phyloP scores from a whole-genome alignment of 371 early-diverging fungal genomes.

The Zychaea mexicana region DNA sequence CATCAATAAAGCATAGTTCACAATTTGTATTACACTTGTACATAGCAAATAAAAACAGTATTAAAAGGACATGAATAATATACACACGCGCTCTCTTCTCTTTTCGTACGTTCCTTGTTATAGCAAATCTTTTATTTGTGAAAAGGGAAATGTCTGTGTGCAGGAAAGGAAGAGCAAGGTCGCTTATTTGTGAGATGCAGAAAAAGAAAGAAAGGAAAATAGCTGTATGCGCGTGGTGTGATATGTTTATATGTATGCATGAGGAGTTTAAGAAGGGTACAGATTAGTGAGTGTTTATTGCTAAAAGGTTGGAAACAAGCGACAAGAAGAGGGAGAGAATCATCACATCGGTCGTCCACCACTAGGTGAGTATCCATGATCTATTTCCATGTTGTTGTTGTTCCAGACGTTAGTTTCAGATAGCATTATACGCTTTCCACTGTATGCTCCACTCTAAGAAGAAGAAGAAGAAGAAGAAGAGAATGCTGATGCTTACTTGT shows the following conservation, averaged over 20 bases:
- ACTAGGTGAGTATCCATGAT: not conserved
- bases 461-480: not conserved
- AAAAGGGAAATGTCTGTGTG: too few species aligned
- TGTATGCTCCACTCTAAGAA: not conserved
- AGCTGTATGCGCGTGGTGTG: not conserved
- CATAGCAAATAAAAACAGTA: not conserved
- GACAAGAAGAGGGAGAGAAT: not conserved
- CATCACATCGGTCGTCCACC: not conserved
- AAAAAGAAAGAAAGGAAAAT: not conserved
- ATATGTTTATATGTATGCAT: not conserved
- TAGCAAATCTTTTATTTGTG: too few species aligned
- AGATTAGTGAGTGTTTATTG: slow-evolving; percentile 5
- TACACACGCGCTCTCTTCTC: too few species aligned
- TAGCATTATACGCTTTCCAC: too few species aligned
- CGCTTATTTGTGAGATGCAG: too few species aligned
- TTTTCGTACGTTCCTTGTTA: too few species aligned
- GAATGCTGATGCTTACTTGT: not conserved
- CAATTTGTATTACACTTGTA: not conserved
- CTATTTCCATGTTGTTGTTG: too few species aligned
- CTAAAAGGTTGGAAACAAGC: not conserved
- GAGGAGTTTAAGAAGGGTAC: not conserved
- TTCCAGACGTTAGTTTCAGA: too few species aligned
- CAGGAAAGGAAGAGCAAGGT: too few species aligned
- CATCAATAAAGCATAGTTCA: slow-evolving; percentile 29
- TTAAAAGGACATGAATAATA: too few species aligned